Percentiles rank a stretch among this genome's conserved stretches.
Evolutionary conservation across 768 basidiomycete species (phyloP).

Genomic region (Lyophyllum decastes): DNA sequence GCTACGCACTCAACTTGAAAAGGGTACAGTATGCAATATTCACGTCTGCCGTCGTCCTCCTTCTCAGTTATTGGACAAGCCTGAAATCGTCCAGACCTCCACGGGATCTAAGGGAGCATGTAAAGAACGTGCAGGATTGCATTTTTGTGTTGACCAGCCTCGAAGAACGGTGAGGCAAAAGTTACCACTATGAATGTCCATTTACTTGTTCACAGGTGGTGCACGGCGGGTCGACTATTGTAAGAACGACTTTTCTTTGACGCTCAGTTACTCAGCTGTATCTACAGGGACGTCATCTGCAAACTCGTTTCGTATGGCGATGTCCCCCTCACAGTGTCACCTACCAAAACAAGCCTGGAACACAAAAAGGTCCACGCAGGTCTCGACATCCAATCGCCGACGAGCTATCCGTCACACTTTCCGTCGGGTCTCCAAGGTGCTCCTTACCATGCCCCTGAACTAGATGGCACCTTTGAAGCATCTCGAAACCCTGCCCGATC

Average conservation of each 20-base stretch:
- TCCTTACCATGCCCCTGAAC: background rate
- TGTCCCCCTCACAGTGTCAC: background rate
- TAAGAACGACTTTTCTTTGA: slow-evolving; percentile 17
- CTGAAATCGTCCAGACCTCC: slow-evolving; percentile 40
- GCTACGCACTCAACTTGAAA: slow-evolving; percentile 4
- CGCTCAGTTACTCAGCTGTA: background rate
- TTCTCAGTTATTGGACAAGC: slow-evolving; percentile 70
- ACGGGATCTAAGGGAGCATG: slow-evolving; percentile 47
- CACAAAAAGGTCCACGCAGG: background rate
- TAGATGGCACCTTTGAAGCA: background rate
- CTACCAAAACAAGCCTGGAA: background rate
- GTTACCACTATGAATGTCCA: no score
- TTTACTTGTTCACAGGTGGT: no score
- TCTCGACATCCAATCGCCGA: background rate
- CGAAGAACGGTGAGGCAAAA: slow-evolving; percentile 37
- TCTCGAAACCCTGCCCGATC: background rate
- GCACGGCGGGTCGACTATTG: slow-evolving; percentile 42
- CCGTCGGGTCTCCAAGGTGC: background rate
- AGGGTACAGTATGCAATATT: slow-evolving; percentile 34
- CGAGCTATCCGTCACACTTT: background rate
- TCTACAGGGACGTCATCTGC: slow-evolving; percentile 35
- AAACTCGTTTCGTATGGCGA: slow-evolving; percentile 37
- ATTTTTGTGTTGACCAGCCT: slow-evolving; percentile 47
- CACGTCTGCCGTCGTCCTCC: slow-evolving; percentile 50
- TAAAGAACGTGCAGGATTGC: slow-evolving; percentile 61